Percentiles rank a stretch among this genome's conserved stretches.
These are phyloP conservation scores for Babesia ovis DNA, from an alignment of 169 alveolate species.

Conservation along the genomic window DNA sequence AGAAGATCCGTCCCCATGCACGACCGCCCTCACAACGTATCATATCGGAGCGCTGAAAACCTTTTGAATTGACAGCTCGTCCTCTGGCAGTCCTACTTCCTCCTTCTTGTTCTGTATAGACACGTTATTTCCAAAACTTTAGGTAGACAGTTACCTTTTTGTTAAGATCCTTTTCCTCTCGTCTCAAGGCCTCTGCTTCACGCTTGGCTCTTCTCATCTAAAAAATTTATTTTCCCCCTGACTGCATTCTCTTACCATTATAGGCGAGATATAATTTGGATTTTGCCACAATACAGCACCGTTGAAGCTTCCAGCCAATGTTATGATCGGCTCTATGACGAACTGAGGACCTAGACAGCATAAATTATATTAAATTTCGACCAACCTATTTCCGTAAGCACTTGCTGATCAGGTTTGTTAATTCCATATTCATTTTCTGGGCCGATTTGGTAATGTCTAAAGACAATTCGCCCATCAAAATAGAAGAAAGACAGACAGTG, in stretches of 20 bases:
- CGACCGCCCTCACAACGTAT: not conserved
- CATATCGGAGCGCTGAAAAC: conserved; percentile 52
- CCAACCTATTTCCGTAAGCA: conserved; percentile 84
- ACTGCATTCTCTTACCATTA: conserved; percentile 30
- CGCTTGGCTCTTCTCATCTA: conserved; percentile 34
- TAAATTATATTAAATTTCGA: conserved; percentile 14
- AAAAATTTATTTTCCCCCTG: not conserved
- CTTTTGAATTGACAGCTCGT: conserved; percentile 43
- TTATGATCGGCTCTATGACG: conserved; percentile 86
- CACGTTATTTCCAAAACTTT: not conserved
- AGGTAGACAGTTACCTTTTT: conserved; percentile 6
- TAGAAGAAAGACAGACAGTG: conserved; percentile 89
- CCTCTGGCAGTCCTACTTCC: conserved; percentile 41
- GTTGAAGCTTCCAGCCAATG: conserved; percentile 83
- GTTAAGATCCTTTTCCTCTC: conserved; percentile 11
- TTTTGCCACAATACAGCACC: conserved; percentile 73
- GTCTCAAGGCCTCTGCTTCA: conserved; percentile 31
- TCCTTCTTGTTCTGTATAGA: conserved; percentile 11
- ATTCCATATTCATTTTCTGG: conserved; percentile 73
- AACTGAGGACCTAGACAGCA: conserved; percentile 88
- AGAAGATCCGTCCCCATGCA: conserved; percentile 8
- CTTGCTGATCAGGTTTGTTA: conserved; percentile 81
- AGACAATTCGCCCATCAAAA: conserved; percentile 86
- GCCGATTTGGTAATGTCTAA: conserved; percentile 90
- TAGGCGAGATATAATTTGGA: conserved; percentile 42